phyloP scores from a whole-genome alignment of 2,329 filamentous ascomycete species.

The Neopestalotiopsis sp. region DNA sequence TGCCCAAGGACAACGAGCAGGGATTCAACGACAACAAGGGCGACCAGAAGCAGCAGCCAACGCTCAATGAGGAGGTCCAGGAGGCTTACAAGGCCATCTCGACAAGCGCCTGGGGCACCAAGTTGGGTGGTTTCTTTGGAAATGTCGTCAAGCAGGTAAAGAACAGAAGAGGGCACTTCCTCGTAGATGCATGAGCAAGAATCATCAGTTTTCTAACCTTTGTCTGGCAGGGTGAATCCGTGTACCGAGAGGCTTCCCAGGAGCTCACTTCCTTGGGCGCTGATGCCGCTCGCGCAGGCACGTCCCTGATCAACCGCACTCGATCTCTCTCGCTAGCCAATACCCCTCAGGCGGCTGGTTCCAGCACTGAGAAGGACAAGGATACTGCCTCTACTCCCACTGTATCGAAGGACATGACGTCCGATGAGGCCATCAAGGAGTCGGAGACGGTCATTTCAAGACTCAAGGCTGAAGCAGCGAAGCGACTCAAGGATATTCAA shows the following conservation, averaged over 20 bases:
- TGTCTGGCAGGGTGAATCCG: constrained; percentile 69
- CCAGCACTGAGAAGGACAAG: constrained; percentile 41
- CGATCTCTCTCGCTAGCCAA: constrained; percentile 72
- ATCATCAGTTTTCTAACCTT: background rate
- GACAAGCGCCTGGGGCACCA: constrained; percentile 87
- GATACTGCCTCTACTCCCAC: constrained; percentile 51
- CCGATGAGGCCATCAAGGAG: constrained; percentile 52
- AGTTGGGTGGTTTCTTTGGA: constrained; percentile 86
- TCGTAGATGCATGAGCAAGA: background rate
- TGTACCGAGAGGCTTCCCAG: constrained; percentile 85
- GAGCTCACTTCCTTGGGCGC: constrained; percentile 81
- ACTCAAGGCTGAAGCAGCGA: constrained; percentile 78
- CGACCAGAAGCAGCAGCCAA: constrained; percentile 46
- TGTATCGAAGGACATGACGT: constrained; percentile 40
- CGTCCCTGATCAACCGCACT: constrained; percentile 74
- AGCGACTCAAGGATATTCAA: constrained; percentile 87
- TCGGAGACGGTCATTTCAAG: constrained; percentile 74
- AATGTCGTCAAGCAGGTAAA: constrained; percentile 89
- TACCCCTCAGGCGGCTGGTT: constrained; percentile 32
- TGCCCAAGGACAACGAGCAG: constrained; percentile 63
- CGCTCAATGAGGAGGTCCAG: constrained; percentile 87
- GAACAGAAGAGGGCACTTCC: background rate
- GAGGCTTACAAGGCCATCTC: constrained; percentile 96
- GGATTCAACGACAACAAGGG: constrained; percentile 48
- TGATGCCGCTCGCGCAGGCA: constrained; percentile 77